Evolutionary conservation across 805 yeast genomes (phyloP).

Genomic region (Hanseniaspora lindneri): DNA sequence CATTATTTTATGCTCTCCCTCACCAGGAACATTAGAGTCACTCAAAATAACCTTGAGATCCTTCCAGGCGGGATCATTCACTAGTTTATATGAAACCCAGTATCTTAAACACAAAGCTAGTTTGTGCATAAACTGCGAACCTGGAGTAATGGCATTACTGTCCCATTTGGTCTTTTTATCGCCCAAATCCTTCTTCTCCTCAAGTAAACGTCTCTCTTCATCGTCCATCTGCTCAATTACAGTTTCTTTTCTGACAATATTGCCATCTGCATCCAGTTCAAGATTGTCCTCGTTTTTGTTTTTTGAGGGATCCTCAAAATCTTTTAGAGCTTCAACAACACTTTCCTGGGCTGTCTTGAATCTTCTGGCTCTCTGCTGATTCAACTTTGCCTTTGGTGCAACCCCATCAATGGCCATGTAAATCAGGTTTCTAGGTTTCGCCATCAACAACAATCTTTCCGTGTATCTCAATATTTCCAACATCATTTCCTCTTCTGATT

Average conservation of each 20-base stretch:
- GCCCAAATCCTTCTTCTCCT: conserved; percentile 40
- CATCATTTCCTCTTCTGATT: conserved; percentile 93
- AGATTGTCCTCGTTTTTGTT: conserved; percentile 52
- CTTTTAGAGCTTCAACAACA: conserved; percentile 36
- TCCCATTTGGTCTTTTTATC: conserved; percentile 72
- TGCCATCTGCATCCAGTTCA: conserved; percentile 35
- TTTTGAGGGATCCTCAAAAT: conserved; percentile 31
- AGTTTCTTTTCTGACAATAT: conserved; percentile 26
- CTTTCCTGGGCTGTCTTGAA: conserved; percentile 89
- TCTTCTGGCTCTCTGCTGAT: conserved; percentile 89
- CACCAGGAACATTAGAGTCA: conserved; percentile 97
- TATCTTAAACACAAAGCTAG: conserved; percentile 71
- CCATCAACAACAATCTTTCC: conserved; percentile 82
- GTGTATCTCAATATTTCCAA: conserved; percentile 86
- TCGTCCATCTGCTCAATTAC: conserved; percentile 24
- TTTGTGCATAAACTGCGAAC: conserved; percentile 94
- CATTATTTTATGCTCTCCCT: conserved; percentile 98
- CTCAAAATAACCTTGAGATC: conserved; percentile 77
- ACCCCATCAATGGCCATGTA: conserved; percentile 98
- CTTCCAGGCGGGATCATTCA: conserved; percentile 89
- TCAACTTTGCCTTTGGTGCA: conserved; percentile 97
- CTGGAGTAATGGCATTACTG: conserved; percentile 94
- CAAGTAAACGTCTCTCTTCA: conserved; percentile 49
- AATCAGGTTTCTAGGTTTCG: conserved; percentile 83
- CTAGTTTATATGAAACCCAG: conserved; percentile 83